Evolutionary conservation across 108 stramenopile species (phyloP), one percentile per base, ranked within the genome.

Genomic region (Fragilariopsis cylindrus): DNA sequence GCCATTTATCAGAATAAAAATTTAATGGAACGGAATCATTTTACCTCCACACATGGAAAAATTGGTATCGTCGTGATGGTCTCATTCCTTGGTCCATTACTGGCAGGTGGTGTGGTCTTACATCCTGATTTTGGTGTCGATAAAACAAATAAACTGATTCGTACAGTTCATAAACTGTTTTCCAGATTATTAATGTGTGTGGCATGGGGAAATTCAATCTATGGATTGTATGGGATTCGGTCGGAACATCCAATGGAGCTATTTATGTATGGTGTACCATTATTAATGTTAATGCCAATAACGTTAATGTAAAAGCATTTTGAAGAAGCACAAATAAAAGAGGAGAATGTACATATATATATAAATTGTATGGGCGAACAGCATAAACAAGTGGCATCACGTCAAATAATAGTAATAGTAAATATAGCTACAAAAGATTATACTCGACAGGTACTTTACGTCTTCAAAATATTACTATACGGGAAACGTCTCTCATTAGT

Each of bases 91-190:
- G 75, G 83, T 64, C 60, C 74, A 11, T 87, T 83, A 3, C 16
- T 94, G 48, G 89, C 78, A 0, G 93, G 93, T 8, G 85, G 71
- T 11, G 80, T 94, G 11, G 81, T 94, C 58, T 76, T 94, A 13
- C 93, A 94, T 77, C 93, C 93, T 5, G 93, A 94, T 70, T 91
- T 90, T 81, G 93, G 93, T 1, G 70, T 91, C 48, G 86, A 85
- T 62, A 94, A 94, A 75, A 87, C 87, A 58, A 92, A 94, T 70
- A 76, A 87, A 57, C 74, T 72, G 18, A 78, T 85, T 74, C 90
- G 92, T 30, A 73, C 67, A 15, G 81, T 72, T 8, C 92, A 93
- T 78, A 93, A 93, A 65, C 76, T 71, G 48, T 69, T 74, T 58
- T 69, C 86, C 30, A 80, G 92, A 16, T 47, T 66, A n/a, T 45